These are phyloP conservation scores for Magnusiomyces tetraspermus DNA, from an alignment of 1,139 yeast species.

Conservation along the genomic window DNA sequence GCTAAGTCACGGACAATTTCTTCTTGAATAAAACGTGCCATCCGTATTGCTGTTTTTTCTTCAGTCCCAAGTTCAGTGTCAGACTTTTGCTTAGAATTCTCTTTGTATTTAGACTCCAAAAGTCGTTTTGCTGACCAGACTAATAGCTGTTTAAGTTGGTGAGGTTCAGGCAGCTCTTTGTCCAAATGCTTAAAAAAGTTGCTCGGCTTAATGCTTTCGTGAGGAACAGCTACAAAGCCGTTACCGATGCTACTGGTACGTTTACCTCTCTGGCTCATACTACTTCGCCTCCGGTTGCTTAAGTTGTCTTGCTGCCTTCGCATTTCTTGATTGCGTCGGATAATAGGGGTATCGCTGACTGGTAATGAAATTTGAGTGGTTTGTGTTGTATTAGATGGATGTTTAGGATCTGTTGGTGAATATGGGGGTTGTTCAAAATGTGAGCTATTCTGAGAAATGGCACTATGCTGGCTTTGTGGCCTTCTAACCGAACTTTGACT, in stretches of 20 bases:
- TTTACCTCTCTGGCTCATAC: conserved; percentile 45
- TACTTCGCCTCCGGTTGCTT: conserved; percentile 20
- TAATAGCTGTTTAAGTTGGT: conserved; percentile 58
- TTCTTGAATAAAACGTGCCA: conserved; percentile 56
- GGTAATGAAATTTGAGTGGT: conserved; percentile 29
- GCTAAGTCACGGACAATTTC: conserved; percentile 51
- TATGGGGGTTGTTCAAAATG: background rate
- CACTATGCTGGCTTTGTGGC: background rate
- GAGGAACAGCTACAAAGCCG: conserved; percentile 62
- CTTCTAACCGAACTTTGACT: background rate
- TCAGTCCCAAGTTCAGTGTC: conserved; percentile 20
- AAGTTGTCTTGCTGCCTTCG: conserved; percentile 26
- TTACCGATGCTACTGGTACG: conserved; percentile 68
- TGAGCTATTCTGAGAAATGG: background rate
- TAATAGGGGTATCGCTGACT: conserved; percentile 37
- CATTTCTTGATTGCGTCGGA: conserved; percentile 33
- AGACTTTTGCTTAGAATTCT: conserved; percentile 26
- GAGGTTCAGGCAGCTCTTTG: conserved; percentile 57
- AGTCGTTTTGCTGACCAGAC: conserved; percentile 59
- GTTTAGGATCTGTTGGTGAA: background rate
- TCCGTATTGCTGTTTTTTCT: conserved; percentile 24
- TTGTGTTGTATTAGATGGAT: background rate
- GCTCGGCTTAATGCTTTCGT: conserved; percentile 46
- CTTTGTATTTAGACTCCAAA: conserved; percentile 31
- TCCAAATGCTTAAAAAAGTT: conserved; percentile 60